These are phyloP conservation scores for Syncephalastrum racemosum DNA, from an alignment of 371 early-diverging fungal species.

Conservation along the genomic window DNA sequence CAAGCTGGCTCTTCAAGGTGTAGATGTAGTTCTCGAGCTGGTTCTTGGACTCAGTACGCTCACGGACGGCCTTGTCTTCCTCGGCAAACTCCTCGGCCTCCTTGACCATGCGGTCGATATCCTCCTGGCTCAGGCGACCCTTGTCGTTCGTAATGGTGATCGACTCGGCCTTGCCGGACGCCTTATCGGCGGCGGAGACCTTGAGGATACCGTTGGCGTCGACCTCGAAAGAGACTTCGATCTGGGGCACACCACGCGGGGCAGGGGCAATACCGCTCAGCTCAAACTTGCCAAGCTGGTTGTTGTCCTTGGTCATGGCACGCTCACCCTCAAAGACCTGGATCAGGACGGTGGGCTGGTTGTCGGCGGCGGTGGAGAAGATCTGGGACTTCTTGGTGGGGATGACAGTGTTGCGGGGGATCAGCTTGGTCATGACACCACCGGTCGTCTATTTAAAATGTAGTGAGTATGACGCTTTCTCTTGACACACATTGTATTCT, in stretches of 20 bases:
- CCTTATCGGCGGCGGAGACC: conserved; percentile 96
- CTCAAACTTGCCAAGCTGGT: conserved; percentile 96
- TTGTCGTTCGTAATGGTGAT: conserved; percentile 95
- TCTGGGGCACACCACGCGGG: conserved; percentile 89
- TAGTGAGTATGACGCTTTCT: background rate
- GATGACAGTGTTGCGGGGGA: conserved; percentile 97
- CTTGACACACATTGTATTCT: background rate
- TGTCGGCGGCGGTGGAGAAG: conserved; percentile 99
- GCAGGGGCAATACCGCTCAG: conserved; percentile 84
- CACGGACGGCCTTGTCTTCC: conserved; percentile 82
- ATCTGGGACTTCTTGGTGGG: conserved; percentile 98
- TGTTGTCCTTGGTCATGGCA: conserved; percentile 95
- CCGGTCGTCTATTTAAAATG: conserved; percentile 67
- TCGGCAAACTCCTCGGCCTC: conserved; percentile 92
- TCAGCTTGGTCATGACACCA: conserved; percentile 95
- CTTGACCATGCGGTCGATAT: conserved; percentile 95
- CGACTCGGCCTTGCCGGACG: conserved; percentile 92
- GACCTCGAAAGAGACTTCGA: conserved; percentile 95
- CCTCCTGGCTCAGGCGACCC: conserved; percentile 92
- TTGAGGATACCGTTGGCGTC: conserved; percentile 98
- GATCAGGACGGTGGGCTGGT: conserved; percentile 97
- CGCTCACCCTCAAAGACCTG: conserved; percentile 98
- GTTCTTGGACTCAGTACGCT: conserved; percentile 87
- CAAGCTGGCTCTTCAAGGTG: conserved; percentile 76
- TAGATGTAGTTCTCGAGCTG: conserved; percentile 83